Base-by-base conservation (phyloP, 2,329 filamentous ascomycete genomes). In the Alternaria ventricosa region DNA sequence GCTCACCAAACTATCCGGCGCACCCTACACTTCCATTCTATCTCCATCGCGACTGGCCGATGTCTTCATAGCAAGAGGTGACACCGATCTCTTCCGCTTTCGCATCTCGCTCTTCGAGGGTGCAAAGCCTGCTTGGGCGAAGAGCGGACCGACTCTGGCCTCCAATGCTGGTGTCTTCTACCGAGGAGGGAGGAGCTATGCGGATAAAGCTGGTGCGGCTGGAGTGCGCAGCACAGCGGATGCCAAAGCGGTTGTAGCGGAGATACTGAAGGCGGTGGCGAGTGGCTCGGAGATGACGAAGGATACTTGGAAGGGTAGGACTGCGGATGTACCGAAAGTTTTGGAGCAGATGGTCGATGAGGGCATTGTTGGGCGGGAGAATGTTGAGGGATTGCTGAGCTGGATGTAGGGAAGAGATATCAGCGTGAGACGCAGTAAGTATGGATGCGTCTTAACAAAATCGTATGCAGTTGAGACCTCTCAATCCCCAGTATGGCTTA, bases 331-430 rank as follows among this genome's bases (percentile, higher is more conserved):
- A 20, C 65, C 83, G 53, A 75, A 79, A 57, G 82, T 84, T 25
- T 76, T 86, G 25, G 82, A 84, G 63, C 83, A 85, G 49, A 84
- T 86, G 79, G 81, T 85, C 18, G 86, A 87, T 47, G 86, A 88
- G 55, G 84, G 84, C 3, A 71, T 86, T 66, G 76, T 86, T 20
- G 77, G 72, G 9, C 62, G 60, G 28, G 74, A 73, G 47, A 66
- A 75, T 55, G 73, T 60, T 2, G 70, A 76, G 9, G 71, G 68
- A 0, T 54, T 77, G 49, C 15, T 73, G 53, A 55, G 30, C 6
- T 27, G 11, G 28, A 28, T 30, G 11, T 30, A 12, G 28, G 28
- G 28, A 30, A 30, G 28, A 12, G 28, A 13, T 30, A 12, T 30
- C 28, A 30, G 28, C 11, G 28, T 30, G 11, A 30, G 28, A 30